Percentiles rank a stretch among this genome's conserved stretches.
phyloP scores from a whole-genome alignment of 306 rosid species.

The Hippophae tibetana region DNA sequence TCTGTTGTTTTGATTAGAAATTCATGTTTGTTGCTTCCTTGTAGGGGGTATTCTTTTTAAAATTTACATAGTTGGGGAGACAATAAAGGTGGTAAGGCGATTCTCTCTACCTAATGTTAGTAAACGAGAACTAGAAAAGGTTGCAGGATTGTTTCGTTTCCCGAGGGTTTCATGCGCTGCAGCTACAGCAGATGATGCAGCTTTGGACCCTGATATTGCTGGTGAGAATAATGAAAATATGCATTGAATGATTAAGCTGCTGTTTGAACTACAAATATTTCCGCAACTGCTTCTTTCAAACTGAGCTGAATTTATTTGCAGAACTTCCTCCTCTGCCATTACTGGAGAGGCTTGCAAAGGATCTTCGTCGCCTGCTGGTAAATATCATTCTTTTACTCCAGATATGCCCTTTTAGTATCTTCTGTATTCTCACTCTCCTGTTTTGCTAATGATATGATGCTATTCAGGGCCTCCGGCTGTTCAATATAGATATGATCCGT shows the following conservation, averaged over 20 bases:
- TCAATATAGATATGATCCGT: slow-evolving; percentile 82
- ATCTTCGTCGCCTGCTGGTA: slow-evolving; percentile 74
- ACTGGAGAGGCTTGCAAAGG: slow-evolving; percentile 75
- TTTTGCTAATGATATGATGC: not conserved
- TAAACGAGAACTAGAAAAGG: slow-evolving; percentile 53
- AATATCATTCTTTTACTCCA: slow-evolving; percentile 6
- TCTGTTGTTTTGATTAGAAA: not conserved
- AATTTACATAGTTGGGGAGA: slow-evolving; percentile 79
- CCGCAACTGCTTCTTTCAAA: slow-evolving; percentile 6
- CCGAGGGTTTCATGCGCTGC: slow-evolving; percentile 97
- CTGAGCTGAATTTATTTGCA: slow-evolving; percentile 22
- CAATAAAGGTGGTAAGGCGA: slow-evolving; percentile 84
- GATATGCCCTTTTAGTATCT: not conserved
- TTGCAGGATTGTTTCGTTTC: slow-evolving; percentile 53
- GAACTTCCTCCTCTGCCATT: slow-evolving; percentile 86
- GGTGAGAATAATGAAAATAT: slow-evolving; percentile 35
- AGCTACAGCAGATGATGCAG: slow-evolving; percentile 92
- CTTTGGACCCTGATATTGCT: slow-evolving; percentile 72
- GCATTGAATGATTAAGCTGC: not conserved
- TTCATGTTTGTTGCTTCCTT: slow-evolving; percentile 3
- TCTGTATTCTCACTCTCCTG: not conserved
- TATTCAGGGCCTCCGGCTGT: slow-evolving; percentile 64
- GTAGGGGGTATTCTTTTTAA: slow-evolving; percentile 86
- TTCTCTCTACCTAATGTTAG: slow-evolving; percentile 77
- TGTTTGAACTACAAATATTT: not conserved